phyloP scores from a whole-genome alignment of 768 basidiomycete species.

The Rhizopogon roseolus region DNA sequence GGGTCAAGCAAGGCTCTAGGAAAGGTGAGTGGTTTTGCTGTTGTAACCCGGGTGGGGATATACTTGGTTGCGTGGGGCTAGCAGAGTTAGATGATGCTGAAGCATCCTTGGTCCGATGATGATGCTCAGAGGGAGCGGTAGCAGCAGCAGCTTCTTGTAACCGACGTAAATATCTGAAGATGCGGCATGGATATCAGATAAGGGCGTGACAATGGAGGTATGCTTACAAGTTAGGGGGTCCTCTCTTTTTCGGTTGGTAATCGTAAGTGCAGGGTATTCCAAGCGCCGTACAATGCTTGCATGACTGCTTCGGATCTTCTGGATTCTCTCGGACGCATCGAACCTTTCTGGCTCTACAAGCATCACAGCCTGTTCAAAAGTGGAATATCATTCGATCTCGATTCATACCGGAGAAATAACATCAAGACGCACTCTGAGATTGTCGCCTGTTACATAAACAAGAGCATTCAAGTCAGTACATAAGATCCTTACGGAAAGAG shows the following conservation, averaged over 20 bases:
- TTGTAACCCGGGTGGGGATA: slow-evolving; percentile 41
- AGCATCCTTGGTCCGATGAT: slow-evolving; percentile 27
- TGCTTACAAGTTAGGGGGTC: slow-evolving; percentile 84
- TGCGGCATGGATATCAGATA: background rate
- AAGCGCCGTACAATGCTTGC: slow-evolving; percentile 84
- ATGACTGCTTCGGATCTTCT: slow-evolving; percentile 71
- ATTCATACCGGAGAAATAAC: slow-evolving; percentile 11
- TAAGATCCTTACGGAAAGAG: slow-evolving; percentile 19
- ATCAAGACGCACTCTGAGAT: slow-evolving; percentile 64
- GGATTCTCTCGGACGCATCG: slow-evolving; percentile 77
- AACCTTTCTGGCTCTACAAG: slow-evolving; percentile 83
- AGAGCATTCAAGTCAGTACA: slow-evolving; percentile 28
- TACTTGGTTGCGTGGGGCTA: slow-evolving; percentile 43
- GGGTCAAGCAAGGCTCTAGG: slow-evolving; percentile 45
- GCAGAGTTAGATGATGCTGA: slow-evolving; percentile 44
- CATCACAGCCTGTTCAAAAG: slow-evolving; percentile 65
- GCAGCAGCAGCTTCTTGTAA: slow-evolving; percentile 70
- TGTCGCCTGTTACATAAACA: slow-evolving; percentile 56
- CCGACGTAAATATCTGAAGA: slow-evolving; percentile 65
- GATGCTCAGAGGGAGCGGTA: slow-evolving; percentile 38
- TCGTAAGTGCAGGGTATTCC: slow-evolving; percentile 86
- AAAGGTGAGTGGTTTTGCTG: slow-evolving; percentile 29
- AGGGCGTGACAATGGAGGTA: background rate
- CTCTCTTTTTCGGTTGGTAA: slow-evolving; percentile 91
- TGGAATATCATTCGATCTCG: slow-evolving; percentile 14